phyloP scores from a whole-genome alignment of 352 stramenopile genomes.

The Globisporangium nagaii region DNA sequence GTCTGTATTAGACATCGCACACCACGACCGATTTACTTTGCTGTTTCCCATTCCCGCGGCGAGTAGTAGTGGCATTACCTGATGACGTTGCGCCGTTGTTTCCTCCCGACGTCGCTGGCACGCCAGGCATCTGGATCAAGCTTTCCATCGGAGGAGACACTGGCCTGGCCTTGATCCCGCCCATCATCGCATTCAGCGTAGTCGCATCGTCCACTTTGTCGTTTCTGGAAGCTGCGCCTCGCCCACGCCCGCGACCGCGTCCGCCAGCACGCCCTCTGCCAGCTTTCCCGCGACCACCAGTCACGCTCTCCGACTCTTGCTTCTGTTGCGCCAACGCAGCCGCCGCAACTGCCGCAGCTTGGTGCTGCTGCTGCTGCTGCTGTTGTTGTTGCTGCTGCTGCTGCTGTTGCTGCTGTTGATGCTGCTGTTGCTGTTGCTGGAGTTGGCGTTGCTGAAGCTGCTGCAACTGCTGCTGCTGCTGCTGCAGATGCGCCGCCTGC shows the following conservation, averaged over 20 bases:
- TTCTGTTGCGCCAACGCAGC: slow-evolving; percentile 8
- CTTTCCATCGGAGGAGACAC: slow-evolving; percentile 28
- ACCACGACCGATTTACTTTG: slow-evolving; percentile 16
- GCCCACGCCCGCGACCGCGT: slow-evolving; percentile 10
- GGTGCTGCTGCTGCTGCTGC: slow-evolving; percentile 20
- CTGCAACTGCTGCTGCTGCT: slow-evolving; percentile 21
- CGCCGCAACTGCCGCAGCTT: slow-evolving; percentile 11
- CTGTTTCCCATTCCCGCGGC: slow-evolving; percentile 8
- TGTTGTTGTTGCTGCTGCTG: slow-evolving; percentile 43
- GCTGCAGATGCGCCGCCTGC: slow-evolving; percentile 19
- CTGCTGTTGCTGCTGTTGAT: slow-evolving; percentile 20
- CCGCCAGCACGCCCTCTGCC: slow-evolving; percentile 9
- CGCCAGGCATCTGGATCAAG: slow-evolving; percentile 24
- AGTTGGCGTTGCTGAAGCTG: slow-evolving; percentile 26
- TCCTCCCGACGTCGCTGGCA: background rate
- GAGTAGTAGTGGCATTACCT: slow-evolving; percentile 10
- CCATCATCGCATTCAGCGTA: slow-evolving; percentile 4
- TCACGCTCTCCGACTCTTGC: slow-evolving; percentile 5
- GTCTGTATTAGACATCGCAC: slow-evolving; percentile 17
- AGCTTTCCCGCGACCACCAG: slow-evolving; percentile 1
- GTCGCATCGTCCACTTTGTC: slow-evolving; percentile 23
- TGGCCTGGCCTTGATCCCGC: slow-evolving; percentile 20
- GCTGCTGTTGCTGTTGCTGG: slow-evolving; percentile 35
- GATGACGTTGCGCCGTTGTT: slow-evolving; percentile 6
- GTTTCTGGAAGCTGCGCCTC: slow-evolving; percentile 5